Conservation (phyloP, 495 filamentous ascomycete species). For the Letharia columbiana region DNA sequence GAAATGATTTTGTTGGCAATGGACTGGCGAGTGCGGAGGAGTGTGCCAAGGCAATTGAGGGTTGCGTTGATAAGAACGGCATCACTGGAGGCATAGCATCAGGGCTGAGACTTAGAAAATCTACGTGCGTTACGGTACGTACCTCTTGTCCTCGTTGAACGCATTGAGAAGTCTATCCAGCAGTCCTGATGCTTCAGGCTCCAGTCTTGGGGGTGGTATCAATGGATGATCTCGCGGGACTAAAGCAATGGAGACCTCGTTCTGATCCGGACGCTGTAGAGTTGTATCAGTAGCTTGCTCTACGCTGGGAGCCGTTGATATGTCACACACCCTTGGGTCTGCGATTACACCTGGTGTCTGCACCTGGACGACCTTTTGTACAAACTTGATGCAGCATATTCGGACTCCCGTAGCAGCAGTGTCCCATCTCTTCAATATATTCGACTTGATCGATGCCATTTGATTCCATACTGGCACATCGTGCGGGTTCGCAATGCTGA, state of each 20-base stretch:
- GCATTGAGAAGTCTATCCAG: constrained; percentile 81
- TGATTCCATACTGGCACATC: constrained; percentile 76
- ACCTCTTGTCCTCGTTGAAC: constrained; percentile 81
- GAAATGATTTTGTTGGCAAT: constrained; percentile 78
- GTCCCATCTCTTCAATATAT: constrained; percentile 84
- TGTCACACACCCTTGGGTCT: constrained; percentile 68
- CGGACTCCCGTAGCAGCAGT: constrained; percentile 63
- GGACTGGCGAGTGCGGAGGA: constrained; percentile 70
- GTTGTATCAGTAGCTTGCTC: constrained; percentile 27
- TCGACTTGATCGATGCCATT: constrained; percentile 81
- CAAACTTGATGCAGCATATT: constrained; percentile 94
- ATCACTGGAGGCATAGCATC: constrained; percentile 49
- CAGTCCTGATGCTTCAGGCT: constrained; percentile 83
- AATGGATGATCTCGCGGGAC: constrained; percentile 75
- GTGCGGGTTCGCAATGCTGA: constrained; percentile 73
- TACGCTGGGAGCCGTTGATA: constrained; percentile 3
- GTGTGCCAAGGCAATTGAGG: constrained; percentile 70
- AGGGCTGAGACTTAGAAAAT: constrained; percentile 14
- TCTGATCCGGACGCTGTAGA: constrained; percentile 64
- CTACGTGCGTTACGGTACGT: constrained; percentile 24
- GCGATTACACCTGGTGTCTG: constrained; percentile 76
- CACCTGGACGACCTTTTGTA: constrained; percentile 82
- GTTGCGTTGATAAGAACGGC: constrained; percentile 86
- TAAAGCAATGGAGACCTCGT: constrained; percentile 78
- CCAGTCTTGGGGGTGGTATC: constrained; percentile 67